Conservation (phyloP, 768 basidiomycete genomes). For the Boletus rex-veris region DNA sequence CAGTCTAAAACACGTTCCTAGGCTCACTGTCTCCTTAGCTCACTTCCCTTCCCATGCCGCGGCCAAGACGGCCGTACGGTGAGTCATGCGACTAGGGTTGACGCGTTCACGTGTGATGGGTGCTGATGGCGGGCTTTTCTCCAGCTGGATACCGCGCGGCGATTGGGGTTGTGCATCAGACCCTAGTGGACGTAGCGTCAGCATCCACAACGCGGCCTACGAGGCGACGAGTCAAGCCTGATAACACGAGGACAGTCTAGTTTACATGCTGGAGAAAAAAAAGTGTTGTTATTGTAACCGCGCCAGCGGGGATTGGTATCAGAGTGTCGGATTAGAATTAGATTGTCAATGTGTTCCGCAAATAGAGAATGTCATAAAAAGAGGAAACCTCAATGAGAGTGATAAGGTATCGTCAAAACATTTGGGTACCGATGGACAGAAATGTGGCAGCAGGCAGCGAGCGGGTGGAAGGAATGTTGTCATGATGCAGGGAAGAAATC, state of each 20-base stretch:
- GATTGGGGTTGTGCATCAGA: slow-evolving; percentile 97
- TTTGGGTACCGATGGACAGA: slow-evolving; percentile 25
- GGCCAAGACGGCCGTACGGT: slow-evolving; percentile 89
- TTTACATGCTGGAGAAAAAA: slow-evolving; percentile 17
- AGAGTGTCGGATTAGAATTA: slow-evolving; percentile 25
- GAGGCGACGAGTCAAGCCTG: slow-evolving; percentile 20
- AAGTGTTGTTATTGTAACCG: slow-evolving; percentile 14
- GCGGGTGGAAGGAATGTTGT: slow-evolving; percentile 20
- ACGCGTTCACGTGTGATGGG: slow-evolving; percentile 2
- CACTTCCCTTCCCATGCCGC: slow-evolving; percentile 85
- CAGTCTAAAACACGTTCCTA: background rate
- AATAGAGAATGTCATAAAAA: slow-evolving; percentile 38
- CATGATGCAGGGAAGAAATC: slow-evolving; percentile 26
- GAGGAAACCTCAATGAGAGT: slow-evolving; percentile 28
- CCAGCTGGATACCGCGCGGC: slow-evolving; percentile 87
- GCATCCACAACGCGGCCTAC: slow-evolving; percentile 94
- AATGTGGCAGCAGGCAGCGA: slow-evolving; percentile 19
- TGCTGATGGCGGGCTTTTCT: slow-evolving; percentile 8
- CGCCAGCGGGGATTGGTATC: slow-evolving; percentile 28
- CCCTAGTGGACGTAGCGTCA: slow-evolving; percentile 92
- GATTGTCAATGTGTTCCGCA: slow-evolving; percentile 34
- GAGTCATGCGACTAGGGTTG: slow-evolving; percentile 26
- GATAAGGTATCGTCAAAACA: slow-evolving; percentile 33
- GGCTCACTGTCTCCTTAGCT: slow-evolving; percentile 37
- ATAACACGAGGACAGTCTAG: slow-evolving; percentile 15